A percentile compares a stretch with the other conserved stretches of the same genome.
phyloP scores from a whole-genome alignment of 805 yeast genomes.

The Nakazawaea ishiwadae region DNA sequence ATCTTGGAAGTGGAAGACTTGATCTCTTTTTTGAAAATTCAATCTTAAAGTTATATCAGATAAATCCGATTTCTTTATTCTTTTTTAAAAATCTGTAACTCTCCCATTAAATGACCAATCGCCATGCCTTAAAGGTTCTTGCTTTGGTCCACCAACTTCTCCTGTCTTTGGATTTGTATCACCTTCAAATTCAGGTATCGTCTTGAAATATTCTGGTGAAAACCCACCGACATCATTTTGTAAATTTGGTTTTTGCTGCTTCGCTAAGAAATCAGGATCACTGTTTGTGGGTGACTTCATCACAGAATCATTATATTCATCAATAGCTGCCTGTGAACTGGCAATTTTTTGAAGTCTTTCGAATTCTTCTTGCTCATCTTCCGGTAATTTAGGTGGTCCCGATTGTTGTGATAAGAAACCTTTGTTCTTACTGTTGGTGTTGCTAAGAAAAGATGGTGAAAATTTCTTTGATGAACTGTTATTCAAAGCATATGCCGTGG shows the following conservation, averaged over 20 bases:
- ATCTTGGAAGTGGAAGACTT: slow-evolving; percentile 1
- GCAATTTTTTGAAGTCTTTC: slow-evolving; percentile 82
- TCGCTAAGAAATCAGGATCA: slow-evolving; percentile 5
- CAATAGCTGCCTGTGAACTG: slow-evolving; percentile 70
- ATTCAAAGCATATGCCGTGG: not conserved
- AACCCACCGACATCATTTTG: slow-evolving; percentile 57
- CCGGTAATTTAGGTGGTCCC: slow-evolving; percentile 71
- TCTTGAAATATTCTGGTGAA: slow-evolving; percentile 66
- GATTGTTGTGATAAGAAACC: slow-evolving; percentile 8
- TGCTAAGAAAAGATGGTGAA: slow-evolving; percentile 4
- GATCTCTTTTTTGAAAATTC: not conserved
- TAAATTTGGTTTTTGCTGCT: slow-evolving; percentile 16
- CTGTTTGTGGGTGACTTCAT: not conserved
- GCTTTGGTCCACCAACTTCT: slow-evolving; percentile 96
- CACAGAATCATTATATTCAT: slow-evolving; percentile 50
- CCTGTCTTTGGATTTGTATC: slow-evolving; percentile 91
- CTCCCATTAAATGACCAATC: slow-evolving; percentile 96
- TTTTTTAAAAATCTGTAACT: slow-evolving; percentile 78
- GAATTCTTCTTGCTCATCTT: slow-evolving; percentile 85
- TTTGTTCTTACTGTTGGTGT: not conserved
- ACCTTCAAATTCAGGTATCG: slow-evolving; percentile 94
- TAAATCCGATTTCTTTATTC: slow-evolving; percentile 1
- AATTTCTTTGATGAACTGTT: slow-evolving; percentile 4
- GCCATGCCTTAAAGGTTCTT: slow-evolving; percentile 87
- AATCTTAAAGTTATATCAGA: no score